Evolutionary conservation across 2,329 filamentous ascomycete genomes (phyloP), one percentile per base, ranked within the genome.

Genomic region (Verticillium albo-atrum): DNA sequence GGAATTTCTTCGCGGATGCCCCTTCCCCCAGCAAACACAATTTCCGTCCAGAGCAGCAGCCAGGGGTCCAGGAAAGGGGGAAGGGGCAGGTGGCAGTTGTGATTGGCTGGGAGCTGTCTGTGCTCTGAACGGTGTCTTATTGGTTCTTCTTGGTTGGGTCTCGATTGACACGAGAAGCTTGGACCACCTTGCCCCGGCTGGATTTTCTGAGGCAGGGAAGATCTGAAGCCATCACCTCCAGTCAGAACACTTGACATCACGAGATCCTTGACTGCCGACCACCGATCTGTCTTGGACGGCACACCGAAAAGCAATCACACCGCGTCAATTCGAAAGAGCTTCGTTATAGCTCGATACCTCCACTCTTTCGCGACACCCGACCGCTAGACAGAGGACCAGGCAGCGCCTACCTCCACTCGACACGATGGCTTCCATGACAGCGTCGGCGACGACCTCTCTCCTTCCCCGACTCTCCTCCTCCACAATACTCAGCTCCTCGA

Each of bases 381-480:
- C 42, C 20, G 42, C 6, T 12, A 25, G n/a, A 50, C 42, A 25
- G 42, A 23, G 42, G 42, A 10, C 25, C n/a, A 50, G 42, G 42
- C 42, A 23, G 42, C 42, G 42, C 42, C 42, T 50, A 50, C 42
- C 42, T 23, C 20, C 17, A 50, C 25, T 9, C 42, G 42, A 66
- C 67, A 74, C 65, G 57, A 84, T 84, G 81, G 80, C 81, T 54
- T 73, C 73, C 57, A 56, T 68, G 58, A 20, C 42, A 50, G 42
- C 42, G 23, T 50, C 42, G 20, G 25, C 42, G 20, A 50, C 42
- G 17, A 10, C 79, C 25, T 75, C 81, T 54, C 79, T 89, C 63
- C 74, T 89, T 60, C 84, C 87, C 56, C 78, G 81, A 62, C 72
- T 86, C 54, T 76, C 79, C 54, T 71, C 77, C 53, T 68, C 76